Conservation (phyloP, 1,284 basidiomycete genomes). For the Schizophyllum amplum region DNA sequence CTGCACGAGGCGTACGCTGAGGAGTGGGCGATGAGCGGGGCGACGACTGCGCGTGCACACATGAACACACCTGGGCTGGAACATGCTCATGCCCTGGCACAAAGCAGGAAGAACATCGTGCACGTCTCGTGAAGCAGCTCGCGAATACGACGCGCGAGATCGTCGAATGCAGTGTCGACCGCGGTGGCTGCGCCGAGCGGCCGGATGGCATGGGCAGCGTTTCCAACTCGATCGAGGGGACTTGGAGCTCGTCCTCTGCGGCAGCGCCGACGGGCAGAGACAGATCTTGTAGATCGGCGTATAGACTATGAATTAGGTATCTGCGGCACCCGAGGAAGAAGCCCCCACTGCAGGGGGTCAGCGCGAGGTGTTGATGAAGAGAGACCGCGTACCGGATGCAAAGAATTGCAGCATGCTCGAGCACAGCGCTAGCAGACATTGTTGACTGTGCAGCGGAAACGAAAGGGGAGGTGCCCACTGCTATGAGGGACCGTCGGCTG, state of each 20-base stretch:
- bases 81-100: constrained; percentile 48
- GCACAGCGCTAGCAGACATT: no score
- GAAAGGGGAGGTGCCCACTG: no score
- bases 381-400: neutral
- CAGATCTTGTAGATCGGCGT: constrained; percentile 45
- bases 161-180: constrained; percentile 38
- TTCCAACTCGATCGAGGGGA: constrained; percentile 27
- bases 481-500: no score
- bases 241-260: no score
- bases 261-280: constrained; percentile 18
- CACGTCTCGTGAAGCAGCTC: constrained; percentile 63
- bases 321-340: constrained; percentile 48
- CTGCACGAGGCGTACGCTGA: constrained; percentile 50
- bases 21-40: constrained; percentile 4
- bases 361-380: no score
- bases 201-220: constrained; percentile 33
- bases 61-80: constrained; percentile 41
- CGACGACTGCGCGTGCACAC: neutral
- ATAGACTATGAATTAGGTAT: constrained; percentile 45
- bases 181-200: constrained; percentile 17
- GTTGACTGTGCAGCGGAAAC: no score
- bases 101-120: constrained; percentile 60
- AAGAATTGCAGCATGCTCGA: neutral
- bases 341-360: constrained; percentile 24
- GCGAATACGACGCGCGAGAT: constrained; percentile 53